Percentiles rank a stretch among this genome's conserved stretches.
These are phyloP conservation scores for Lactarius quietus DNA, from an alignment of 768 basidiomycete species.

Conservation along the genomic window DNA sequence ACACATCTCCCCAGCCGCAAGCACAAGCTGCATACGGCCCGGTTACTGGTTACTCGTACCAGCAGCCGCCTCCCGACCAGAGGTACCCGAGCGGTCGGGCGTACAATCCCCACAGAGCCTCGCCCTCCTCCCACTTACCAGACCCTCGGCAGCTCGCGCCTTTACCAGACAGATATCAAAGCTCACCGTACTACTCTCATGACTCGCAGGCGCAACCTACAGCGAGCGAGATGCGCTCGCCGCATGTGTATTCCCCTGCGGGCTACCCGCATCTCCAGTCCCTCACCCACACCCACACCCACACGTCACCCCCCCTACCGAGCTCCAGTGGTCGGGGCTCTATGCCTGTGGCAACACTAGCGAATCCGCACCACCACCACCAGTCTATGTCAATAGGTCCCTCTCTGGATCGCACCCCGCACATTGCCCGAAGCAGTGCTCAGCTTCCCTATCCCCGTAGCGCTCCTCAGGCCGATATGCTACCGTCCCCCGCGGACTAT, in stretches of 20 bases:
- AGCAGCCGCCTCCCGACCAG: slow-evolving; percentile 8
- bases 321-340: slow-evolving; percentile 27
- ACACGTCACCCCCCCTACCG: background rate
- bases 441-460: slow-evolving; percentile 50
- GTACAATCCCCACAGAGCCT: slow-evolving; percentile 2
- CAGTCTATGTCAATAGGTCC: slow-evolving; percentile 32
- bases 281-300: background rate
- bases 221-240: slow-evolving; percentile 20
- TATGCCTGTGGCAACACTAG: slow-evolving; percentile 20
- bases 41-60: slow-evolving; percentile 1
- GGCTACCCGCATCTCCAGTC: slow-evolving; percentile 14
- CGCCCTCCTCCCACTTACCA: slow-evolving; percentile 9
- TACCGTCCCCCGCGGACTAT: slow-evolving; percentile 24
- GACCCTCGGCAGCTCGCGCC: slow-evolving; percentile 15
- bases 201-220: slow-evolving; percentile 13
- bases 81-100: slow-evolving; percentile 8
- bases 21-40: slow-evolving; percentile 5
- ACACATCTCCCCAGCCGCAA: slow-evolving; percentile 14
- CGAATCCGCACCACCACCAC: slow-evolving; percentile 25
- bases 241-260: slow-evolving; percentile 13
- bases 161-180: background rate
- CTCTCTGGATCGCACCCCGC: slow-evolving; percentile 31
- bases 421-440: slow-evolving; percentile 34
- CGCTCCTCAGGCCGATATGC: slow-evolving; percentile 24
- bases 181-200: slow-evolving; percentile 5